Evolutionary conservation across 2,329 filamentous ascomycete genomes (phyloP).

Genomic region (Phaeosphaeria sp.): DNA sequence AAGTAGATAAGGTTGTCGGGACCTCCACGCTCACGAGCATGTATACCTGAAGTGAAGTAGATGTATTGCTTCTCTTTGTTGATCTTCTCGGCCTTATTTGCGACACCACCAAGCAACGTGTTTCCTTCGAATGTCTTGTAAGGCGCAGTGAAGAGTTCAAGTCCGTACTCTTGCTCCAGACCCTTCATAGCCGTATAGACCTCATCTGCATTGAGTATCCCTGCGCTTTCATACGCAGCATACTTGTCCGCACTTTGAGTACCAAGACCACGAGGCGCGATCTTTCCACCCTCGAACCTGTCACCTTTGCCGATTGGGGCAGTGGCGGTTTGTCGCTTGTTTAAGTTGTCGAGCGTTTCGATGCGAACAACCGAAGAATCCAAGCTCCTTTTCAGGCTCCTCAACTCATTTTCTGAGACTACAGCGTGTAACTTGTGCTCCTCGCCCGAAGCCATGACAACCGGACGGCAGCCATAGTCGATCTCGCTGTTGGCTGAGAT

Average conservation of each 20-base stretch:
- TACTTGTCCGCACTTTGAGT: conserved; percentile 43
- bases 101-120: conserved; percentile 48
- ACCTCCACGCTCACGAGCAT: conserved; percentile 65
- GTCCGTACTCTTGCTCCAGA: conserved; percentile 51
- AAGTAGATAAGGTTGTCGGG: conserved; percentile 66
- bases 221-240: conserved; percentile 38
- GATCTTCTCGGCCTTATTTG: conserved; percentile 53
- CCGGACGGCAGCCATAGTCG: conserved; percentile 45
- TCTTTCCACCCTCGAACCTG: conserved; percentile 52
- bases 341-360: conserved; percentile 30
- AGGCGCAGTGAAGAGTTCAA: conserved; percentile 53
- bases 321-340: conserved; percentile 34
- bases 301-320: conserved; percentile 48
- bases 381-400: conserved; percentile 28
- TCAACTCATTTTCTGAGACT: conserved; percentile 31
- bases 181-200: conserved; percentile 54
- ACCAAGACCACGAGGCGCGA: conserved; percentile 52
- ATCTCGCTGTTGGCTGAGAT: conserved; percentile 37
- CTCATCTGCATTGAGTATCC: conserved; percentile 55
- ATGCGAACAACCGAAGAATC: conserved; percentile 31
- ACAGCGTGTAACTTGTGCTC: conserved; percentile 43
- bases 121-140: conserved; percentile 53
- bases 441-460: conserved; percentile 30
- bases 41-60: conserved; percentile 62
- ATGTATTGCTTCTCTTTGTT: conserved; percentile 55